Evolutionary conservation across 345 rosid genomes (phyloP).

Genomic region (Diplotaxis tenuifolia): DNA sequence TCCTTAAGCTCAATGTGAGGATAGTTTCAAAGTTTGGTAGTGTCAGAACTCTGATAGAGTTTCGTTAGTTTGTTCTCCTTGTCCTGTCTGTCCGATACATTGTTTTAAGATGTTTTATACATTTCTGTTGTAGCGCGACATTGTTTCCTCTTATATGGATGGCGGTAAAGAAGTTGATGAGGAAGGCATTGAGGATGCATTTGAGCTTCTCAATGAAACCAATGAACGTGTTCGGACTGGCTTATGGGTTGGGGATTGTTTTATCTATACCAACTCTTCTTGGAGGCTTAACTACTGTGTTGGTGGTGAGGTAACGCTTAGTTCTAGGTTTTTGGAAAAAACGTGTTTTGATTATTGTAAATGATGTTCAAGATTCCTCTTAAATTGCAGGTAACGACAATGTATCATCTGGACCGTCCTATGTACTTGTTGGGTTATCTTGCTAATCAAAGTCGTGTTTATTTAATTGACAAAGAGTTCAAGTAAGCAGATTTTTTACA

Average conservation of each 20-base stretch:
- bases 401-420: slow-evolving; percentile 97
- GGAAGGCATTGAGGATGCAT: slow-evolving; percentile 96
- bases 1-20: slow-evolving; percentile 83
- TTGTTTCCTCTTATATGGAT: slow-evolving; percentile 73
- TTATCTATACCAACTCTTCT: slow-evolving; percentile 86
- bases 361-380: slow-evolving; percentile 1
- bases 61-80: slow-evolving; percentile 7
- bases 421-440: slow-evolving; percentile 98
- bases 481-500: slow-evolving; percentile 52
- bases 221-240: slow-evolving; percentile 97
- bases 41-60: slow-evolving; percentile 8
- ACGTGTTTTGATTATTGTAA: background rate
- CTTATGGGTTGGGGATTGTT: slow-evolving; percentile 98
- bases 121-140: slow-evolving; percentile 62
- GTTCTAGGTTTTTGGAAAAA: background rate
- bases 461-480: slow-evolving; percentile 93
- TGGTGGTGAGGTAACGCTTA: slow-evolving; percentile 83
- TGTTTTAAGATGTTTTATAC: slow-evolving; percentile 14
- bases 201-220: slow-evolving; percentile 95
- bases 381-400: slow-evolving; percentile 75
- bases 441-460: slow-evolving; percentile 92
- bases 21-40: slow-evolving; percentile 3
- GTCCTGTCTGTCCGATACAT: slow-evolving; percentile 15
- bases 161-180: slow-evolving; percentile 87
- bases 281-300: slow-evolving; percentile 99